phyloP scores from a whole-genome alignment of 2,329 filamentous ascomycete species.

The Incumbomyces delicatus region DNA sequence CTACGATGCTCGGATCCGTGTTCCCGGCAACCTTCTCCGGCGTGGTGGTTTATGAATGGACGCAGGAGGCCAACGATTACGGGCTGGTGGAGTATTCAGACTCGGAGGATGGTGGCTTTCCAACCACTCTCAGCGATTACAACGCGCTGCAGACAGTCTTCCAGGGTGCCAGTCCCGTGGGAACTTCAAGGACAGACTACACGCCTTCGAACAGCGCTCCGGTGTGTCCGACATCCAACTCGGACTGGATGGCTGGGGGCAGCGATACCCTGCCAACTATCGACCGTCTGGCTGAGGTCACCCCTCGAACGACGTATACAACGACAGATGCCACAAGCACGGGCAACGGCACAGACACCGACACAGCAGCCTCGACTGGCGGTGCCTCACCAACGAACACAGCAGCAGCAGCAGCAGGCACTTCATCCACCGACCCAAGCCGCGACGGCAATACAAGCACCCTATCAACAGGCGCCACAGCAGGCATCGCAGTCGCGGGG shows the following conservation, averaged over 20 bases:
- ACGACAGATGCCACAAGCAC: not conserved
- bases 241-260: not conserved
- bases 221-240: not conserved
- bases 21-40: conserved; percentile 64
- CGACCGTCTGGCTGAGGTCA: not conserved
- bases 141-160: not conserved
- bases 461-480: not conserved
- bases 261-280: not conserved
- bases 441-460: not conserved
- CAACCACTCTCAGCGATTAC: conserved; percentile 22
- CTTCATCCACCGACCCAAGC: not conserved
- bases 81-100: conserved; percentile 67
- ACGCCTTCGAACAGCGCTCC: not conserved
- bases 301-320: not conserved
- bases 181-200: not conserved
- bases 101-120: conserved; percentile 41
- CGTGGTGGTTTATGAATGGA: conserved; percentile 71
- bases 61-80: conserved; percentile 45
- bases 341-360: not conserved
- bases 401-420: too few relatives aligned
- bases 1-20: conserved; percentile 60
- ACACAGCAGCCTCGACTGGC: too few relatives aligned
- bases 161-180: not conserved
- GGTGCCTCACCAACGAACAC: too few relatives aligned
- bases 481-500: not conserved